These are phyloP conservation scores for Oxyria digyna DNA, from an alignment of 148 eudicot genomes.

Conservation along the genomic window DNA sequence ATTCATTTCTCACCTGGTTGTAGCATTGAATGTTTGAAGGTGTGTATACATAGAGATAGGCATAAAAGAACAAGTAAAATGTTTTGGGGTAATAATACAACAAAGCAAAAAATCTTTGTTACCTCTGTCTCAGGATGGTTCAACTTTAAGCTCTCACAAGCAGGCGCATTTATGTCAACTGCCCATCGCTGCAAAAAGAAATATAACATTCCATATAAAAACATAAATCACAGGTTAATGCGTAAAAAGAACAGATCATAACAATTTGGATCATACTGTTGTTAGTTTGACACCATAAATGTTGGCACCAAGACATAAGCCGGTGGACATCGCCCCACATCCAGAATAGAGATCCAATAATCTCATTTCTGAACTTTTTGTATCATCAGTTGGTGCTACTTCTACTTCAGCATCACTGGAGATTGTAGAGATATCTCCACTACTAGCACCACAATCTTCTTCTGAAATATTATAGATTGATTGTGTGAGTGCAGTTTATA, in stretches of 20 bases:
- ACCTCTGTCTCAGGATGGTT: slow-evolving; percentile 90
- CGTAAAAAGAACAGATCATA: neutral
- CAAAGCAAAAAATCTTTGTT: neutral
- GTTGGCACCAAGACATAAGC: slow-evolving; percentile 61
- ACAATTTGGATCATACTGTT: slow-evolving; percentile 29
- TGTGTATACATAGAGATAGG: neutral
- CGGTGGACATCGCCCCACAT: slow-evolving; percentile 86
- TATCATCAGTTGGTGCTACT: slow-evolving; percentile 11
- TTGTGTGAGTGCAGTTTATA: neutral
- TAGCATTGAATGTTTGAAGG: neutral
- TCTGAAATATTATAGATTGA: slow-evolving; percentile 16
- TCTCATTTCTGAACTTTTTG: slow-evolving; percentile 10
- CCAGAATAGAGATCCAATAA: slow-evolving; percentile 53
- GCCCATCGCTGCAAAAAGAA: slow-evolving; percentile 65
- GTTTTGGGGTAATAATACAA: too few species aligned
- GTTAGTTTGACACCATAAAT: slow-evolving; percentile 42
- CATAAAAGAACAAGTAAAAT: neutral
- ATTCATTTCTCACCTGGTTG: slow-evolving; percentile 60
- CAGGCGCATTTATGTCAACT: slow-evolving; percentile 45
- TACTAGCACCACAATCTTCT: slow-evolving; percentile 11
- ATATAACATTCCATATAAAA: neutral
- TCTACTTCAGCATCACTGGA: slow-evolving; percentile 35
- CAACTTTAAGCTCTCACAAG: slow-evolving; percentile 52
- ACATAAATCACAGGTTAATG: neutral
- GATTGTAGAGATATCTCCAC: slow-evolving; percentile 51